A percentile compares a stretch with the other conserved stretches of the same genome.
Evolutionary conservation across 306 rosid genomes (phyloP).

Genomic region (Castanea sativa): DNA sequence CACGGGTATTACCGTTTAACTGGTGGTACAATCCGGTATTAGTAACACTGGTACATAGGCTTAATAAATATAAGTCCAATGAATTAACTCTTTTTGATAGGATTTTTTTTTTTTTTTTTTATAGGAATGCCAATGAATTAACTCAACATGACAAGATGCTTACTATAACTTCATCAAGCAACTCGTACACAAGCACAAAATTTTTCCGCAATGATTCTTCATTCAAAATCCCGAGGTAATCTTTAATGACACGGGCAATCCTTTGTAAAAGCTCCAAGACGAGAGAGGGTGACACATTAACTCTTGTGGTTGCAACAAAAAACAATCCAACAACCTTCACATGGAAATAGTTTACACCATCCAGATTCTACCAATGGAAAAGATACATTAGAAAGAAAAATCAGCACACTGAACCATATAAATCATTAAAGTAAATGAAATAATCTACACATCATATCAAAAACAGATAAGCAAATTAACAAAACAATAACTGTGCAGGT

Average conservation of each 20-base stretch:
- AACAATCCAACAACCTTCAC: slow-evolving; percentile 84
- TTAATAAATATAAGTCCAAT: slow-evolving; percentile 21
- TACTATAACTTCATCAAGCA: slow-evolving; percentile 91
- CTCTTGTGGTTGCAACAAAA: slow-evolving; percentile 83
- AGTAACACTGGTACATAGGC: neutral
- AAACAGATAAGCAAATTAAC: neutral
- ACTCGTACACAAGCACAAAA: slow-evolving; percentile 82
- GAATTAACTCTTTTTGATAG: neutral
- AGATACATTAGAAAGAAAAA: neutral
- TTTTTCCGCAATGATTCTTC: slow-evolving; percentile 79
- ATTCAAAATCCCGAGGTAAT: slow-evolving; percentile 81
- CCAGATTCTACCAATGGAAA: slow-evolving; percentile 55
- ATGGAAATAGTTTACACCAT: slow-evolving; percentile 86
- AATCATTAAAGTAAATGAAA: neutral
- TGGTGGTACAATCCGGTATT: too few relatives aligned
- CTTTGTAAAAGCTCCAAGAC: slow-evolving; percentile 88
- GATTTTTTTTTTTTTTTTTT: too few relatives aligned
- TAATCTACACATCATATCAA: neutral
- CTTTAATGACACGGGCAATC: slow-evolving; percentile 82
- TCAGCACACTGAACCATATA: slow-evolving; percentile 14
- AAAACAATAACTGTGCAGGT: neutral
- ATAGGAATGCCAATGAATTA: slow-evolving; percentile 4
- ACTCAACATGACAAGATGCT: slow-evolving; percentile 27
- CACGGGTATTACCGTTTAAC: too few relatives aligned
- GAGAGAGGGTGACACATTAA: slow-evolving; percentile 67